phyloP scores from a whole-genome alignment of 2,329 filamentous ascomycete species.

The Fusarium staphyleae region DNA sequence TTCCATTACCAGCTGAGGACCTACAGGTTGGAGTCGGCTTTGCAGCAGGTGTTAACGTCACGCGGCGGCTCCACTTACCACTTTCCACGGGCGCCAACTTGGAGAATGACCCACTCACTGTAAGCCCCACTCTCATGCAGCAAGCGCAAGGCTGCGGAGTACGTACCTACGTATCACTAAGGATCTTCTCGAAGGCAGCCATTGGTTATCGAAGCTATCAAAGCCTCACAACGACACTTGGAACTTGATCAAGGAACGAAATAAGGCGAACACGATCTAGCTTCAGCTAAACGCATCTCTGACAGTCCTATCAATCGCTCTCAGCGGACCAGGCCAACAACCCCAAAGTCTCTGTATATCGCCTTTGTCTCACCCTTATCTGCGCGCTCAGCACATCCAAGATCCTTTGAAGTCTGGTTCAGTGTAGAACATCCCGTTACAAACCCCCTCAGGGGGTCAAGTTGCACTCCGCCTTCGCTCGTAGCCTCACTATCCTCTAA shows the following conservation, averaged over 20 bases:
- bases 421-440: not conserved
- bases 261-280: not conserved
- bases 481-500: not conserved
- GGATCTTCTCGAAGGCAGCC: slow-evolving; percentile 10
- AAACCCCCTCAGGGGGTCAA: not conserved
- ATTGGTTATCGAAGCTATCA: not conserved
- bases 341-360: not conserved
- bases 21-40: slow-evolving; percentile 17
- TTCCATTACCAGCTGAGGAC: not conserved
- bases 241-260: slow-evolving; percentile 6
- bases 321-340: not conserved
- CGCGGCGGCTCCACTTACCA: slow-evolving; percentile 12
- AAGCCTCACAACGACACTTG: slow-evolving; percentile 18
- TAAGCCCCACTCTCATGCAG: slow-evolving; percentile 11
- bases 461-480: not conserved
- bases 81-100: slow-evolving; percentile 6
- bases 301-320: no score
- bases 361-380: not conserved
- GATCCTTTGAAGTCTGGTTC: not conserved
- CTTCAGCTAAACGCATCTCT: not conserved
- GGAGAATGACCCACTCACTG: not conserved
- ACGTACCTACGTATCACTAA: not conserved
- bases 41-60: slow-evolving; percentile 12
- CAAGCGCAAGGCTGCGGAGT: slow-evolving; percentile 15
- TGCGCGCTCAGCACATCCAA: slow-evolving; percentile 6